Percentiles rank a stretch among this genome's conserved stretches.
phyloP scores from a whole-genome alignment of 2,329 filamentous ascomycete species.

The Penicillium expansum region DNA sequence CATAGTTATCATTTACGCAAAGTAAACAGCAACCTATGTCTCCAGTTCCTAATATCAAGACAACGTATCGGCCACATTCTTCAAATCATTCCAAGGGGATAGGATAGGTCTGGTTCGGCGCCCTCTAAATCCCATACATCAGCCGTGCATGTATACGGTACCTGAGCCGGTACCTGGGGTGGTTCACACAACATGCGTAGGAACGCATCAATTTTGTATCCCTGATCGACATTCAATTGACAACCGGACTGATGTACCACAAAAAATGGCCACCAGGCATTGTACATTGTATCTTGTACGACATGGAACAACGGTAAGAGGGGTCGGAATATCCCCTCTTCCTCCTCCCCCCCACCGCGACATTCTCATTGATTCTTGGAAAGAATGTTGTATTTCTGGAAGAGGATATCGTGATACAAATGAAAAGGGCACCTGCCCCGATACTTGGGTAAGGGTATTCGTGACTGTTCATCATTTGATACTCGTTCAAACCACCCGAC shows the following conservation, averaged over 20 bases:
- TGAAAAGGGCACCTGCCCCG: neutral
- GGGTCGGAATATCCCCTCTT: neutral
- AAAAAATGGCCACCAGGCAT: neutral
- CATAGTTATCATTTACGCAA: neutral
- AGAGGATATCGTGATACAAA: neutral
- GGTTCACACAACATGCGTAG: neutral
- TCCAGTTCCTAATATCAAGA: neutral
- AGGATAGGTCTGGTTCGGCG: neutral
- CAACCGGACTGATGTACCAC: neutral
- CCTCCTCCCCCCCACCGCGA: neutral
- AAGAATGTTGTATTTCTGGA: neutral
- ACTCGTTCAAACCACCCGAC: neutral
- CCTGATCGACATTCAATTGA: neutral
- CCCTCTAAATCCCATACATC: neutral
- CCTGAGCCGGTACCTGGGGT: neutral
- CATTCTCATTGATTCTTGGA: neutral
- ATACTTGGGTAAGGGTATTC: neutral
- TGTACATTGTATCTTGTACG: neutral
- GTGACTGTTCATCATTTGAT: neutral
- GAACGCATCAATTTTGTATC: slow-evolving; percentile 1
- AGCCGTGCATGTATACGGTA: neutral
- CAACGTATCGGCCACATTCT: neutral
- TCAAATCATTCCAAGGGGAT: neutral
- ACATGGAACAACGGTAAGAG: slow-evolving; percentile 2
- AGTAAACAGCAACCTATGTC: neutral